Base-by-base conservation (phyloP, 192 early-diverging fungal genomes). In the Rhizoclosmatium sp. region DNA sequence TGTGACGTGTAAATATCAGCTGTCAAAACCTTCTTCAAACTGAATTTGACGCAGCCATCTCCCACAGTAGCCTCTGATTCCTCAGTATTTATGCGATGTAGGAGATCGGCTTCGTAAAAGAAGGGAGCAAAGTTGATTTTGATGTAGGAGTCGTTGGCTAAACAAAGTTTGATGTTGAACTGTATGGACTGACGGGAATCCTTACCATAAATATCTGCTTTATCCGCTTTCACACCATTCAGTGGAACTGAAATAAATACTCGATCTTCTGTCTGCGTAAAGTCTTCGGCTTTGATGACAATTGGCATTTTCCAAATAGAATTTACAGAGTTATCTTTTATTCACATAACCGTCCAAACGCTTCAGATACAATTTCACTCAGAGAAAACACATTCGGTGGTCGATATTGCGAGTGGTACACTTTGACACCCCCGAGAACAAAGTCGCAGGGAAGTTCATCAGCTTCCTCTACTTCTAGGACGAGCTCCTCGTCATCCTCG, bases 61-160 rank as follows among this genome's bases (percentile, higher is more conserved):
- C 83, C 88, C 67, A 89, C 65, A 0, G 76, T 76, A 39, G 82
- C 82, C 40, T 78, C 69, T 47, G 86, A 85, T 12, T 78, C 68
- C 44, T 80, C 75, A 21, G 76, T 46, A 56, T 87, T 82, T 9
- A 90, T 75, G 21, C 41, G 39, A 23, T 72, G 76, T 16, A 44
- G 44, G 12, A 90, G 49, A 77, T 90, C 86, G 16, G 86, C 76
- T 79, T 90, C 89, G 67, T 88, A 90, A 48, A 90, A 83, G 65
- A 83, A 88, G 47, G 85, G 86, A 12, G 82, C 75, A 69, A 80
- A 88, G 76, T 90, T 86, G 47, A 85, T 67, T 82, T 88, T 90
- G 75, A 86, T 71, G 77, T 90, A 90, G 9, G 75, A 59, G 71
- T 86, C 86, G 62, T 84, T 86, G 5, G 82, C 86, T 87, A 65